Percentiles rank a stretch among this genome's conserved stretches.
These are phyloP conservation scores for Diaporthe nobilis DNA, from an alignment of 2,329 filamentous ascomycete genomes.

Conservation along the genomic window DNA sequence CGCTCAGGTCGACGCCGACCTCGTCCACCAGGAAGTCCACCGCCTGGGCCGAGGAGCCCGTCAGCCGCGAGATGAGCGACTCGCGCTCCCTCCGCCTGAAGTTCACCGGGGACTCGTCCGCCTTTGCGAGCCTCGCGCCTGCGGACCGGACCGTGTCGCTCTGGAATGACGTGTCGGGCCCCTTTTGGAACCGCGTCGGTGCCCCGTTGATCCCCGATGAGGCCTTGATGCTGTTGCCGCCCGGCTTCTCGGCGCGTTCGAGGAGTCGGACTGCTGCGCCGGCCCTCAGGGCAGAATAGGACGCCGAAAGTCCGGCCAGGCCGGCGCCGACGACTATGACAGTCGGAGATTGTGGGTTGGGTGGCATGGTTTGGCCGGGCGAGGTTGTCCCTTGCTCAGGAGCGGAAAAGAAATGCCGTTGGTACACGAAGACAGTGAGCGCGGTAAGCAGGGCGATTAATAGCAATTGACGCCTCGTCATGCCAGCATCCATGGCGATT, in stretches of 20 bases:
- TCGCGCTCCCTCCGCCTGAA: slow-evolving; percentile 51
- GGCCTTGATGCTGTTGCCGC: slow-evolving; percentile 77
- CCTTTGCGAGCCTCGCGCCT: slow-evolving; percentile 57
- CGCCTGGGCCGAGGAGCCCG: slow-evolving; percentile 60
- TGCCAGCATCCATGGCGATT: slow-evolving; percentile 27
- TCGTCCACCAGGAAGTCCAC: slow-evolving; percentile 71
- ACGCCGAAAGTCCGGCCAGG: slow-evolving; percentile 73
- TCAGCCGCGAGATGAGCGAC: slow-evolving; percentile 63
- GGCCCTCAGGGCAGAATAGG: slow-evolving; percentile 67
- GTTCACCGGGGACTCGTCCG: slow-evolving; percentile 41
- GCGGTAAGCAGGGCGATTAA: slow-evolving; percentile 34
- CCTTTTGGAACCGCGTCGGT: slow-evolving; percentile 68
- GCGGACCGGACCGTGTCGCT: slow-evolving; percentile 71
- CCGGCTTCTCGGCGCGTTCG: slow-evolving; percentile 71
- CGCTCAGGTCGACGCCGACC: slow-evolving; percentile 70
- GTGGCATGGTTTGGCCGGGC: slow-evolving; percentile 37
- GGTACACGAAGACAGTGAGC: slow-evolving; percentile 36
- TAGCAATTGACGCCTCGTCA: slow-evolving; percentile 46
- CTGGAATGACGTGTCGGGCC: slow-evolving; percentile 59
- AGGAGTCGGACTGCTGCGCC: slow-evolving; percentile 69
- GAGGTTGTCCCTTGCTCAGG: not conserved
- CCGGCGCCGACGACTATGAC: slow-evolving; percentile 77
- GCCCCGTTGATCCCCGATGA: slow-evolving; percentile 77
- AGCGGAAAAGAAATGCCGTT: not conserved
- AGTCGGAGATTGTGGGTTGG: slow-evolving; percentile 42